Conservation (phyloP, 2,329 filamentous ascomycete genomes). For the Fusarium heterosporum region DNA sequence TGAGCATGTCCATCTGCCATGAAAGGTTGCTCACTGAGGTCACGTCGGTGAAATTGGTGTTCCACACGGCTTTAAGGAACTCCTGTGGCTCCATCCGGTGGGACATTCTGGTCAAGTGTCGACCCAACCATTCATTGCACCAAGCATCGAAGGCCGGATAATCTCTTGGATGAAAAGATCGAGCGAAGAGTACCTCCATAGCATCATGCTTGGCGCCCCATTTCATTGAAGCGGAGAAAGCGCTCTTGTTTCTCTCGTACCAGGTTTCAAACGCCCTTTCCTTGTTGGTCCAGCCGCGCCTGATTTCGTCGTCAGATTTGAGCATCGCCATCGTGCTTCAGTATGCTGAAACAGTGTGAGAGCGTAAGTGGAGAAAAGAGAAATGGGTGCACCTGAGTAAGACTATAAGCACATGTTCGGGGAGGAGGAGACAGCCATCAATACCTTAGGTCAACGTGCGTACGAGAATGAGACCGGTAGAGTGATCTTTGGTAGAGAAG, state of each 20-base stretch:
- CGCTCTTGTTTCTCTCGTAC: accelerated
- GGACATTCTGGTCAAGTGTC: accelerated
- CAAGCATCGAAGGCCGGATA: not conserved
- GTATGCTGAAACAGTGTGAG: no score
- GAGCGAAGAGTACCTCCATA: not conserved
- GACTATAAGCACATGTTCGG: no score
- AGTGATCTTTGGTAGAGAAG: no score
- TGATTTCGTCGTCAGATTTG: not conserved
- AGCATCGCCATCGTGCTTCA: not conserved
- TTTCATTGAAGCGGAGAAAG: no score
- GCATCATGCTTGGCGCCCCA: not conserved
- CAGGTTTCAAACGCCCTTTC: not conserved
- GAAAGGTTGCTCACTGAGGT: accelerated
- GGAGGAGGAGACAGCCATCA: no score
- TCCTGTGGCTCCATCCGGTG: accelerated
- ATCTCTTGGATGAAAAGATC: not conserved
- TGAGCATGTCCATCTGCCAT: not conserved
- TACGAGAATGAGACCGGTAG: no score
- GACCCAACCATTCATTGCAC: not conserved
- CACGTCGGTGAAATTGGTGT: not conserved
- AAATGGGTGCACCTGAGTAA: no score
- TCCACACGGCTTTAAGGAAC: not conserved
- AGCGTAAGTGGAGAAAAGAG: no score
- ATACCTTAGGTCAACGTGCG: no score
- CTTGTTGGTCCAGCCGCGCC: not conserved